Percentiles rank a stretch among this genome's conserved stretches.
These are phyloP conservation scores for Paraleonurus japonicus DNA, from an alignment of 257 asterid species.

Conservation along the genomic window DNA sequence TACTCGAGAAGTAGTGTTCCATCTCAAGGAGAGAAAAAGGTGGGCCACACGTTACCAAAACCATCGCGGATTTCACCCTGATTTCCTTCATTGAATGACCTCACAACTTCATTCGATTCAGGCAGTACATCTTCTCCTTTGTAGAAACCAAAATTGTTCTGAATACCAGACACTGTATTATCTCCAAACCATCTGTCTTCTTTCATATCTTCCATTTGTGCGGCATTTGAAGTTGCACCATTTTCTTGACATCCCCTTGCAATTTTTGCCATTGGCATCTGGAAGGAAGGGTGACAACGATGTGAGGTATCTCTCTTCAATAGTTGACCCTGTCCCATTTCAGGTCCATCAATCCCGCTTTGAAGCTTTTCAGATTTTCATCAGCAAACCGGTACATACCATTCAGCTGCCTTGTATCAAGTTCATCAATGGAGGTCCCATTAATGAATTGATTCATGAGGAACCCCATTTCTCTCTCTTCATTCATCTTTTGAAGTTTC, in stretches of 20 bases:
- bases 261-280: neutral
- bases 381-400: constrained; percentile 26
- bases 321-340: neutral
- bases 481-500: constrained; percentile 23
- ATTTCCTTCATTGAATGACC: constrained; percentile 27
- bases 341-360: constrained; percentile 27
- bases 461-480: constrained; percentile 30
- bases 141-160: constrained; percentile 1
- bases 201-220: constrained; percentile 12
- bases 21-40: constrained; percentile 25
- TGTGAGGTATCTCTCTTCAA: neutral
- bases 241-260: neutral
- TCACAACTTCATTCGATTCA: constrained; percentile 13
- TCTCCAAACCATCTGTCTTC: constrained; percentile 22
- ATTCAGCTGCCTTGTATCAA: constrained; percentile 30
- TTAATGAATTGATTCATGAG: constrained; percentile 33
- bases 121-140: neutral
- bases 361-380: constrained; percentile 34
- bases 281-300: neutral
- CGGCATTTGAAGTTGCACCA: constrained; percentile 12
- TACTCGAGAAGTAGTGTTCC: constrained; percentile 1
- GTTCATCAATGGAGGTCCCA: constrained; percentile 27
- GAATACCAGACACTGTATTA: constrained; percentile 10
- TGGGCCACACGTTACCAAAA: constrained; percentile 24
- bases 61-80: constrained; percentile 24